These are phyloP conservation scores for Anthracocystis setariae DNA, from an alignment of 1,284 basidiomycete genomes.

Conservation along the genomic window DNA sequence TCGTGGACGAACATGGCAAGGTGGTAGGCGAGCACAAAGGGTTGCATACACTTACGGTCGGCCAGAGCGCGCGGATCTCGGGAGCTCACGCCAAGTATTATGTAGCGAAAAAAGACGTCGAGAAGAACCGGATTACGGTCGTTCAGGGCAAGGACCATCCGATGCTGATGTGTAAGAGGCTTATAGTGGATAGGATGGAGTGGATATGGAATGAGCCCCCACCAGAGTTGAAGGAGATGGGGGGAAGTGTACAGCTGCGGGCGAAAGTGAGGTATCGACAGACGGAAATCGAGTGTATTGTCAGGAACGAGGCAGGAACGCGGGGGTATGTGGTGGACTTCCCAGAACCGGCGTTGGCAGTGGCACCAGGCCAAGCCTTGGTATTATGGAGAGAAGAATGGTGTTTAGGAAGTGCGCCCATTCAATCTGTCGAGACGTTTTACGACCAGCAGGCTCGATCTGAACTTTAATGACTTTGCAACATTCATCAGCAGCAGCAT, in stretches of 20 bases:
- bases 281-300: slow-evolving; percentile 72
- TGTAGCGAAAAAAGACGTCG: slow-evolving; percentile 78
- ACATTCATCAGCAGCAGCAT: too few species aligned
- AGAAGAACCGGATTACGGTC: slow-evolving; percentile 76
- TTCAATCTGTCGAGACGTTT: slow-evolving; percentile 68
- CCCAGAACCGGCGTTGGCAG: slow-evolving; percentile 74
- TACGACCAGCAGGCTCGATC: slow-evolving; percentile 16
- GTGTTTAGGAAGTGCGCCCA: slow-evolving; percentile 85
- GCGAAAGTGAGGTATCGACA: slow-evolving; percentile 81
- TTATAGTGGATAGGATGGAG: slow-evolving; percentile 28
- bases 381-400: slow-evolving; percentile 78
- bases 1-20: slow-evolving; percentile 74
- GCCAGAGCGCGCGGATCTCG: slow-evolving; percentile 77
- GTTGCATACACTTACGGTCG: slow-evolving; percentile 88
- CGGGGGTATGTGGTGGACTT: slow-evolving; percentile 69
- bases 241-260: slow-evolving; percentile 74
- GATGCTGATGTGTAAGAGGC: slow-evolving; percentile 71
- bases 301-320: slow-evolving; percentile 33
- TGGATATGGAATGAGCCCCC: slow-evolving; percentile 39
- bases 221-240: slow-evolving; percentile 65
- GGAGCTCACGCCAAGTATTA: slow-evolving; percentile 78
- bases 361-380: slow-evolving; percentile 83
- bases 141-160: slow-evolving; percentile 80
- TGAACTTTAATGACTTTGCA: too few species aligned
- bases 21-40: slow-evolving; percentile 78